A percentile compares a stretch with the other conserved stretches of the same genome.
phyloP scores from a whole-genome alignment of 2,329 filamentous ascomycete species.

The Davidsoniella virescens region DNA sequence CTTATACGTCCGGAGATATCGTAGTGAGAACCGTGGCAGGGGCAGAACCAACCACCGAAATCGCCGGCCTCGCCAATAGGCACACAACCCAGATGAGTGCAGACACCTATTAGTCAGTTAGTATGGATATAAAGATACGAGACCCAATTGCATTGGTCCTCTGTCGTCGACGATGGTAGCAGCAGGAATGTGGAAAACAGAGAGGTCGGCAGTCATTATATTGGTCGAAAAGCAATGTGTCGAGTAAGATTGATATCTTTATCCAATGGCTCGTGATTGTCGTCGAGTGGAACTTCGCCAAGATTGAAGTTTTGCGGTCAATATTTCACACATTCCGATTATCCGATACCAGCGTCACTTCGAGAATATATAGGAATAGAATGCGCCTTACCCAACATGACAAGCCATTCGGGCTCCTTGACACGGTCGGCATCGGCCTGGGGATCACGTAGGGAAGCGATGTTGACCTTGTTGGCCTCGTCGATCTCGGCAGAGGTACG shows the following conservation, averaged over 20 bases:
- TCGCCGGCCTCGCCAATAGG: slow-evolving; percentile 98
- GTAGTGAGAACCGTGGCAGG: slow-evolving; percentile 99
- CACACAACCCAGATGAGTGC: slow-evolving; percentile 97
- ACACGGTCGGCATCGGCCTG: slow-evolving; percentile 83
- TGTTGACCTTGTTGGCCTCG: slow-evolving; percentile 78
- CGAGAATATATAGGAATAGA: too few relatives aligned
- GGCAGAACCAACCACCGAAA: slow-evolving; percentile 99
- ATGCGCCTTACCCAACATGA: slow-evolving; percentile 70
- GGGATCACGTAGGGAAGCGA: slow-evolving; percentile 74
- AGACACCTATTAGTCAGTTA: slow-evolving; percentile 52
- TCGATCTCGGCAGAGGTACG: slow-evolving; percentile 85
- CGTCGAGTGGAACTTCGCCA: too few relatives aligned
- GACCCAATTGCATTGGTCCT: too few relatives aligned
- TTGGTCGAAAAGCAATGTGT: too few relatives aligned
- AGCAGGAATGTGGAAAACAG: background rate
- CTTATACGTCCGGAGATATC: slow-evolving; percentile 97
- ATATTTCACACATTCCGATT: background rate
- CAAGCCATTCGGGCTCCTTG: slow-evolving; percentile 95
- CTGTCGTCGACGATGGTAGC: background rate
- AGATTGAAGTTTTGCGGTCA: too few relatives aligned
- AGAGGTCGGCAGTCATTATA: too few relatives aligned
- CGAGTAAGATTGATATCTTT: too few relatives aligned
- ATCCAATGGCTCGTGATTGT: background rate
- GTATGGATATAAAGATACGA: background rate
- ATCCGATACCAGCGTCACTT: background rate